phyloP scores from a whole-genome alignment of 2,329 filamentous ascomycete species.

The Tolypocladium paradoxum region DNA sequence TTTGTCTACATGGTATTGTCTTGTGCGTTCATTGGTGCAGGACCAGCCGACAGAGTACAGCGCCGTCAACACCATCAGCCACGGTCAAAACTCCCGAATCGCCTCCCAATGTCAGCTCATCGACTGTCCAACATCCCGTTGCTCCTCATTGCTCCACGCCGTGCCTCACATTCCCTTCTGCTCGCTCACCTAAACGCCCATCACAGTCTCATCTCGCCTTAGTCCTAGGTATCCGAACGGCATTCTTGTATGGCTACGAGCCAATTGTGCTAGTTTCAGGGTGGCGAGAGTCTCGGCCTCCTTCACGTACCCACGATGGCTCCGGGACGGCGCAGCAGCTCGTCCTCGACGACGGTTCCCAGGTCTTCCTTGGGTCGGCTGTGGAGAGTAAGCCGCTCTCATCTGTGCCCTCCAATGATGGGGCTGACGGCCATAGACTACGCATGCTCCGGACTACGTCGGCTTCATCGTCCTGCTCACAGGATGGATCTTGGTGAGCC shows the following conservation, averaged over 20 bases:
- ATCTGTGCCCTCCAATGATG: neutral
- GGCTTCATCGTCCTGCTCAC: conserved; percentile 61
- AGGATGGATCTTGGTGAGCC: conserved; percentile 50
- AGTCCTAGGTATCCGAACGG: neutral
- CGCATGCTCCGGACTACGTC: conserved; percentile 82
- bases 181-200: neutral
- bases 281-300: neutral
- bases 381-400: conserved; percentile 31
- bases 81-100: too few relatives aligned
- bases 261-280: neutral
- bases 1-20: too few relatives aligned
- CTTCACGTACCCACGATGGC: conserved; percentile 12
- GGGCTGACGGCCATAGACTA: conserved; percentile 39
- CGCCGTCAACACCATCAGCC: too few relatives aligned
- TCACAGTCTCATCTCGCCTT: neutral
- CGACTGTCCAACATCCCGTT: neutral
- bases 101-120: too few relatives aligned
- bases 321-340: conserved; percentile 8
- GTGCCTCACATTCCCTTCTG: neutral
- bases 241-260: neutral
- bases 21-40: too few relatives aligned
- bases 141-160: neutral
- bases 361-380: conserved; percentile 25
- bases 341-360: conserved; percentile 8
- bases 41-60: too few relatives aligned